Percentiles rank a stretch among this genome's conserved stretches.
These are phyloP conservation scores for Bacterosira constricta DNA, from an alignment of 108 stramenopile genomes.

Conservation along the genomic window DNA sequence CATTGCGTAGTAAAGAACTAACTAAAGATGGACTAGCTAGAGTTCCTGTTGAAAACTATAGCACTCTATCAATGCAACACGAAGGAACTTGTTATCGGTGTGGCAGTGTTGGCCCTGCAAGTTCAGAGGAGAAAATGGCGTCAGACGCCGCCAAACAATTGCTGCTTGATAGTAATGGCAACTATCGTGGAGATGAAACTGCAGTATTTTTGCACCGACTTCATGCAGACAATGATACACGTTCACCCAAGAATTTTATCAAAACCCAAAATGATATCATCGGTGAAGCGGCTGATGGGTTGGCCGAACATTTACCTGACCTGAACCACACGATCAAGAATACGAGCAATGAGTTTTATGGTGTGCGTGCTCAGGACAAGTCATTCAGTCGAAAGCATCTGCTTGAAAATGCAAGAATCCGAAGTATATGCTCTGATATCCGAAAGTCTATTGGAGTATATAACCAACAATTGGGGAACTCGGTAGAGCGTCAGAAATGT, in stretches of 20 bases:
- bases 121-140: not conserved
- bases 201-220: not conserved
- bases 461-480: not conserved
- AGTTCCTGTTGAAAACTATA: too few species aligned
- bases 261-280: not conserved
- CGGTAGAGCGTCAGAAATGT: not conserved
- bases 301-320: conserved; percentile 2
- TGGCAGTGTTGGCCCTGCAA: too few species aligned
- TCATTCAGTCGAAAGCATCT: conserved; percentile 6
- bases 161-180: conserved; percentile 2
- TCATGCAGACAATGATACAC: conserved; percentile 11
- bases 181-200: not conserved
- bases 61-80: too few species aligned
- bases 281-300: not conserved
- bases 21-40: too few species aligned
- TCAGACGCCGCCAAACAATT: not conserved
- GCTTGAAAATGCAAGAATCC: not conserved
- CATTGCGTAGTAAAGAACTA: too few species aligned
- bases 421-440: conserved; percentile 1
- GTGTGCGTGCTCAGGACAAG: not conserved
- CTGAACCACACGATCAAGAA: not conserved
- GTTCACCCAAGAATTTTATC: conserved; percentile 11
- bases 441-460: not conserved
- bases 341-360: not conserved
- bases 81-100: too few species aligned